Conservation (phyloP, 768 basidiomycete genomes). For the Boletus subparvulus region DNA sequence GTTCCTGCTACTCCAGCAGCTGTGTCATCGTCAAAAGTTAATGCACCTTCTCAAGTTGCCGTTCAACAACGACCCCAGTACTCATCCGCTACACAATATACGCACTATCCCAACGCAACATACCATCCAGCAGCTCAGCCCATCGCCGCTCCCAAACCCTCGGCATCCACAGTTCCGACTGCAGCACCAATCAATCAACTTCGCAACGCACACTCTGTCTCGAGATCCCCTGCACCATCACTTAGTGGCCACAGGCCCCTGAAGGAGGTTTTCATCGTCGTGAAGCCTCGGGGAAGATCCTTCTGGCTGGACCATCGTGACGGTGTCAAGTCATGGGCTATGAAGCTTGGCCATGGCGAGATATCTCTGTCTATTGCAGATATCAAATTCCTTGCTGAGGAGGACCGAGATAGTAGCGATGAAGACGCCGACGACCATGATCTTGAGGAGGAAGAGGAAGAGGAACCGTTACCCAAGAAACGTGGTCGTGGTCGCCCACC, state of each 20-base stretch:
- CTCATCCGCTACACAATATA: slow-evolving; percentile 36
- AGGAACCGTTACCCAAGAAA: slow-evolving; percentile 40
- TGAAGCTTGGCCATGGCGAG: slow-evolving; percentile 60
- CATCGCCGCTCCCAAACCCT: slow-evolving; percentile 18
- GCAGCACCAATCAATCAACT: slow-evolving; percentile 12
- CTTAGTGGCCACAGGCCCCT: slow-evolving; percentile 44
- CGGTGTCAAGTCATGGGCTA: slow-evolving; percentile 73
- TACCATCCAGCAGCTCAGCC: slow-evolving; percentile 39
- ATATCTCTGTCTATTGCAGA: slow-evolving; percentile 52
- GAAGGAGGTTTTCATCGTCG: slow-evolving; percentile 50
- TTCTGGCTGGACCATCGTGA: slow-evolving; percentile 63
- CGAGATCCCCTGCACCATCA: slow-evolving; percentile 32
- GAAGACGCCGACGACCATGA: slow-evolving; percentile 49
- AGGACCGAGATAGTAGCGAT: slow-evolving; percentile 59
- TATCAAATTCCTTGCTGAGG: slow-evolving; percentile 53
- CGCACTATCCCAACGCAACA: slow-evolving; percentile 56
- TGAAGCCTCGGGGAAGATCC: slow-evolving; percentile 59
- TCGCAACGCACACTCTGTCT: slow-evolving; percentile 31
- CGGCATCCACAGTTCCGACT: slow-evolving; percentile 8
- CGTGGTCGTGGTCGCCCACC: slow-evolving; percentile 39
- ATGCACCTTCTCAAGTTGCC: slow-evolving; percentile 32
- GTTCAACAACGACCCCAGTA: slow-evolving; percentile 35
- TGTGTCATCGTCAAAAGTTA: slow-evolving; percentile 15
- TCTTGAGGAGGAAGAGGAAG: slow-evolving; percentile 46
- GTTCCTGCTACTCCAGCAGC: slow-evolving; percentile 11